Percentiles rank a stretch among this genome's conserved stretches.
phyloP scores from a whole-genome alignment of 2,329 filamentous ascomycete species.

The Neospermospora avenae region DNA sequence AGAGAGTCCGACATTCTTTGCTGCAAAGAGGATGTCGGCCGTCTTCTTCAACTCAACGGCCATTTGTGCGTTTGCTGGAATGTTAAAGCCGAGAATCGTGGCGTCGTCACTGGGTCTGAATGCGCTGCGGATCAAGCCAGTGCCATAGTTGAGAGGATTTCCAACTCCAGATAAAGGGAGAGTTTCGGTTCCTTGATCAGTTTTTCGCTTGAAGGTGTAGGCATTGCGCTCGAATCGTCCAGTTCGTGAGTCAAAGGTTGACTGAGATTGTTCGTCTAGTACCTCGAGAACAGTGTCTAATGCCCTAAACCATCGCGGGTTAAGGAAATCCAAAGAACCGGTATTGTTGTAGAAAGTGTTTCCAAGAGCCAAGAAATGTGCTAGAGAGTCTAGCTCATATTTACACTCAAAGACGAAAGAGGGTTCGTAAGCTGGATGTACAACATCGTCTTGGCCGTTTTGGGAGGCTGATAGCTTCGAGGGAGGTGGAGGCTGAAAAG shows the following conservation, averaged over 20 bases:
- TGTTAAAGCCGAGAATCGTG: slow-evolving; percentile 90
- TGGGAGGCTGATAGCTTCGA: slow-evolving; percentile 67
- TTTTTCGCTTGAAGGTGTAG: slow-evolving; percentile 84
- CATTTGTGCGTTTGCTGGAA: slow-evolving; percentile 96
- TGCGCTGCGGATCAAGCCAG: slow-evolving; percentile 82
- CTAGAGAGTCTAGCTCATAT: slow-evolving; percentile 94
- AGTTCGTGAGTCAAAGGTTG: slow-evolving; percentile 72
- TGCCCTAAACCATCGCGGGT: slow-evolving; percentile 72
- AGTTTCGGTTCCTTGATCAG: slow-evolving; percentile 84
- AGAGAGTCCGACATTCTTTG: slow-evolving; percentile 50
- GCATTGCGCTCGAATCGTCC: slow-evolving; percentile 65
- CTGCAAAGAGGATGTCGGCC: slow-evolving; percentile 62
- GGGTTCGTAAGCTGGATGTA: slow-evolving; percentile 84
- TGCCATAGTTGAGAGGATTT: slow-evolving; percentile 84
- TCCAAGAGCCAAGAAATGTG: slow-evolving; percentile 79
- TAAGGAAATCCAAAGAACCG: slow-evolving; percentile 74
- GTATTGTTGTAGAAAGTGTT: slow-evolving; percentile 87
- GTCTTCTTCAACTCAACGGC: slow-evolving; percentile 79
- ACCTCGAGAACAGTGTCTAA: slow-evolving; percentile 71
- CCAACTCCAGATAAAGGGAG: slow-evolving; percentile 77
- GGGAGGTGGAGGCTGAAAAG: slow-evolving; percentile 90
- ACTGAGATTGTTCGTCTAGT: slow-evolving; percentile 71
- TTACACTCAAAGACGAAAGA: slow-evolving; percentile 94
- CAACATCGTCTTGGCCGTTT: slow-evolving; percentile 79
- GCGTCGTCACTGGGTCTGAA: slow-evolving; percentile 96